Evolutionary conservation across 1,139 yeast genomes (phyloP), one percentile per base, ranked within the genome.

Genomic region (Lodderomyces oxycetoniae): DNA sequence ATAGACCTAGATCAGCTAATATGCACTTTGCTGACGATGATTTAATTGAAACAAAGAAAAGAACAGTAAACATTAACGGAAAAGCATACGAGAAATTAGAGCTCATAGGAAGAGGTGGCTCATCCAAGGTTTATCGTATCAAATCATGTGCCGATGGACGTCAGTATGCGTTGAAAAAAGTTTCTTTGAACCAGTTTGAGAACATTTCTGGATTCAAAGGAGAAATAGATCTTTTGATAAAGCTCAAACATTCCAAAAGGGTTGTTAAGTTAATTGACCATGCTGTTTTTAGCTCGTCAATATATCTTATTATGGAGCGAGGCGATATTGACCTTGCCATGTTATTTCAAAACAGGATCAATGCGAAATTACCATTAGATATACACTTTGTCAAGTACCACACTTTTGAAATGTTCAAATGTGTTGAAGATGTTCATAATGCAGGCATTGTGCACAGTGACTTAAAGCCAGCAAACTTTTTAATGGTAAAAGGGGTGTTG

Each of bases 391-490:
- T 91, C 4, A 69, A 89, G 39, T 89, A 77, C 53, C 87, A 88
- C 57, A 74, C 94, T 1, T 68, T 74, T 26, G 97, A 91, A 49
- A 71, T 91, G 63, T 60, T 89, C 28, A 76, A 75, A 44, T 91
- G 97, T 61, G 93, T 91, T 3, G 67, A 75, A 36, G 93, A 89
- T 3, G 96, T 91, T 6, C 98, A 91, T 57, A 72, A 74, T 40
- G 79, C 84, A 19, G 96, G 84, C 17, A 81, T 91, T 43, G 96
- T 91, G 25, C 98, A 91, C 54, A 84, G 96, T 12, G 98, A 91
- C 56, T 67, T 91, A 46, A 91, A 91, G 53, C 98, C 98, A 0
- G 97, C 97, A 0, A 91, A 91, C 53, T 91, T 91, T 55, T 68
- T 91, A 30, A 77, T 89, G 49, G 96, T 91, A 8, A 75, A 77